A percentile compares a stretch with the other conserved stretches of the same genome.
Evolutionary conservation across 1,139 yeast genomes (phyloP).

Genomic region (Debaryomyces psychrophilus): DNA sequence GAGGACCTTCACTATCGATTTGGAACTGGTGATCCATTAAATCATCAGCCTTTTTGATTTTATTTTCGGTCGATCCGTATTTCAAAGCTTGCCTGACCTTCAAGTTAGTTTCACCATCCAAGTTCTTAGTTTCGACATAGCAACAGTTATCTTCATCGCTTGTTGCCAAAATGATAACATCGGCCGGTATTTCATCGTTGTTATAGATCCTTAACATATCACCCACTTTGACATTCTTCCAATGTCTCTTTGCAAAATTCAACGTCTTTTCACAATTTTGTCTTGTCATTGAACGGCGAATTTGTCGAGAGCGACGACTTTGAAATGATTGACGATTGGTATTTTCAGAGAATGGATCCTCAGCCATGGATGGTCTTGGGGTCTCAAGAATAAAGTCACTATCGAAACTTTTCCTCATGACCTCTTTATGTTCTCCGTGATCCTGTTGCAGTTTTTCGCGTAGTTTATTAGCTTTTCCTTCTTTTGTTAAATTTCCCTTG

Average conservation of each 20-base stretch:
- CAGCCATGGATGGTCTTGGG: conserved; percentile 21
- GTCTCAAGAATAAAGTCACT: conserved; percentile 26
- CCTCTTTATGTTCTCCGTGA: conserved; percentile 9
- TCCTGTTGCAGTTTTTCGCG: conserved; percentile 24
- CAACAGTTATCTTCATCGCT: conserved; percentile 58
- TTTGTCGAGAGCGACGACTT: conserved; percentile 22
- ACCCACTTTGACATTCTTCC: conserved; percentile 61
- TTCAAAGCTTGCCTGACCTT: conserved; percentile 55
- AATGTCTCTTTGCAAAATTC: conserved; percentile 40
- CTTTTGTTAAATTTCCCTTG: conserved; percentile 38
- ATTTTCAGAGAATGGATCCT: conserved; percentile 27
- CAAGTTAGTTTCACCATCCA: conserved; percentile 65
- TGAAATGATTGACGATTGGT: conserved; percentile 26
- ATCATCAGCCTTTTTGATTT: conserved; percentile 47
- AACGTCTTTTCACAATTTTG: conserved; percentile 23
- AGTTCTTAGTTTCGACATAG: conserved; percentile 60
- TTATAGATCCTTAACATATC: conserved; percentile 54
- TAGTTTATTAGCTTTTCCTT: conserved; percentile 40
- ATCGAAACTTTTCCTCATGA: conserved; percentile 38
- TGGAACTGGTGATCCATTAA: conserved; percentile 42
- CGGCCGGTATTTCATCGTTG: conserved; percentile 64
- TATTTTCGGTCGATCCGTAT: conserved; percentile 39
- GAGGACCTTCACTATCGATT: conserved; percentile 59
- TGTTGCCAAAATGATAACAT: conserved; percentile 52
- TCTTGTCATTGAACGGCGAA: conserved; percentile 13